These are phyloP conservation scores for Galerina sulciceps DNA, from an alignment of 768 basidiomycete genomes.

Conservation along the genomic window DNA sequence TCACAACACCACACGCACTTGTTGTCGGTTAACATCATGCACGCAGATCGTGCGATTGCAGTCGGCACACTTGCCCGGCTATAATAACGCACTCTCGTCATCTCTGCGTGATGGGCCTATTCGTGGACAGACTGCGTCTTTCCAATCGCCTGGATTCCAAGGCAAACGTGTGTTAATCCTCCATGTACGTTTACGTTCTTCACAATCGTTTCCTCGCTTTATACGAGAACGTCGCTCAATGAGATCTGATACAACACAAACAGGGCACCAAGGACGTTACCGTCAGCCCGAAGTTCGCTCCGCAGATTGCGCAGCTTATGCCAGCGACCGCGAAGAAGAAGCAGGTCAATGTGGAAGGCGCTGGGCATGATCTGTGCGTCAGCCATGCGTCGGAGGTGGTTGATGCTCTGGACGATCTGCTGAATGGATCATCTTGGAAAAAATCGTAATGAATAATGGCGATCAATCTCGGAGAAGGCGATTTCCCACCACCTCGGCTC, in stretches of 20 bases:
- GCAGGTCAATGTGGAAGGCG: slow-evolving; percentile 53
- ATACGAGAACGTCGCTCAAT: background rate
- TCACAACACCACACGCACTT: background rate
- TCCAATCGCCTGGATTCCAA: slow-evolving; percentile 51
- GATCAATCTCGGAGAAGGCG: background rate
- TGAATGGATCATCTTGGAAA: slow-evolving; percentile 22
- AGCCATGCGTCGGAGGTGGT: slow-evolving; percentile 43
- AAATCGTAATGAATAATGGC: background rate
- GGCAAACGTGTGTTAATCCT: slow-evolving; percentile 61
- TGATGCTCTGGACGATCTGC: slow-evolving; percentile 36
- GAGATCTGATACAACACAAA: background rate
- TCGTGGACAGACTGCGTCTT: slow-evolving; percentile 60
- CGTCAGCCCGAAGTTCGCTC: slow-evolving; percentile 58
- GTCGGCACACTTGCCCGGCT: slow-evolving; percentile 75
- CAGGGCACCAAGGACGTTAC: slow-evolving; percentile 65
- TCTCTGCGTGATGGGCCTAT: slow-evolving; percentile 75
- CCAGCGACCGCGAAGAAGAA: slow-evolving; percentile 41
- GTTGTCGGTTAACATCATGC: background rate
- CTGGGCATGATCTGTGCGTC: slow-evolving; percentile 55
- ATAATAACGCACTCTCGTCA: slow-evolving; percentile 77
- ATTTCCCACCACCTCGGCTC: no score
- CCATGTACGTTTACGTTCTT: slow-evolving; percentile 48
- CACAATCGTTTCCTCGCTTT: background rate
- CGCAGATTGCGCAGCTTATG: slow-evolving; percentile 46
- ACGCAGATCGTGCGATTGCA: slow-evolving; percentile 74